A percentile compares a stretch with the other conserved stretches of the same genome.
phyloP scores from a whole-genome alignment of 2,329 filamentous ascomycete genomes.

The Trichoderma gracile region DNA sequence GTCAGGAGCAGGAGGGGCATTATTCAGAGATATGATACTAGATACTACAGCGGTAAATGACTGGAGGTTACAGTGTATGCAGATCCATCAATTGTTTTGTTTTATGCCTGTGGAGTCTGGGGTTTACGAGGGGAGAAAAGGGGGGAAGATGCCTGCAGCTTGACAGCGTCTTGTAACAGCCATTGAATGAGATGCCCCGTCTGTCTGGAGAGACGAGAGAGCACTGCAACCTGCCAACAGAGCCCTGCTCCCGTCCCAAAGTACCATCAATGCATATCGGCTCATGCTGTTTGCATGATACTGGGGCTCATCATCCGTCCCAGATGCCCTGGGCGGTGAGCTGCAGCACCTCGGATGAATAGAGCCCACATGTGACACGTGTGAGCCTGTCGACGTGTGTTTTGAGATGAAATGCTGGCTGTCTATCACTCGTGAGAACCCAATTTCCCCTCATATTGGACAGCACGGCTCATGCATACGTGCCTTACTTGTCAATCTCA shows the following conservation, averaged over 20 bases:
- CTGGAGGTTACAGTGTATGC: too few relatives aligned
- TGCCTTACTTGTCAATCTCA: slow-evolving; percentile 16
- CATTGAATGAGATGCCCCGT: background rate
- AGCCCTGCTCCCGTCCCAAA: background rate
- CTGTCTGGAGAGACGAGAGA: background rate
- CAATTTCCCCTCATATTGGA: slow-evolving; percentile 21
- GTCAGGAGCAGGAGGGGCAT: too few relatives aligned
- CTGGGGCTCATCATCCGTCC: background rate
- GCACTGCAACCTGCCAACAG: background rate
- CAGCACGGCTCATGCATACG: slow-evolving; percentile 17
- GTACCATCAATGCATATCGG: background rate
- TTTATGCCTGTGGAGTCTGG: background rate
- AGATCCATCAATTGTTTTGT: background rate
- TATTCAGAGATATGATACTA: too few relatives aligned
- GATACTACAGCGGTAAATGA: too few relatives aligned
- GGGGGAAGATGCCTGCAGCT: background rate
- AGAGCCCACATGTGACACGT: slow-evolving; percentile 25
- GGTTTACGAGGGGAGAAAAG: background rate
- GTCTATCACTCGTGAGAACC: slow-evolving; percentile 11
- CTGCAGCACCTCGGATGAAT: slow-evolving; percentile 4
- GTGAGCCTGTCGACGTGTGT: slow-evolving; percentile 18
- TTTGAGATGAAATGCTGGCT: background rate
- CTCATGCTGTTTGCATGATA: background rate
- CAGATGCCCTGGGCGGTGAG: slow-evolving; percentile 19
- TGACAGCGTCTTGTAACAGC: background rate